Evolutionary conservation across 352 stramenopile species (phyloP), one percentile per base, ranked within the genome.

Genomic region (Phytophthora gonapodyides): DNA sequence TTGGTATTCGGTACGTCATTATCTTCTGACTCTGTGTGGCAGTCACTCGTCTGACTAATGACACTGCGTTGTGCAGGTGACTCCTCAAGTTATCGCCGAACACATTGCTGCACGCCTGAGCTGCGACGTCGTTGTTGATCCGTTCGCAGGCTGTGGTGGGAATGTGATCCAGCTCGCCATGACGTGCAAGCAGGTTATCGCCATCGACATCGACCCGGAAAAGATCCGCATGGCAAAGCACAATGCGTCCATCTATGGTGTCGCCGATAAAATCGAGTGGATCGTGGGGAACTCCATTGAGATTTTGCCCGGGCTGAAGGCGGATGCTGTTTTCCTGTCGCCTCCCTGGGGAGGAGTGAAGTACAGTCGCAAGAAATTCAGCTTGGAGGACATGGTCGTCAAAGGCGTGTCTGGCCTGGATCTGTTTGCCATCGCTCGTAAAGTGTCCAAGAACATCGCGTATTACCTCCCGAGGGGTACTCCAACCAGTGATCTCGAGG

Each of bases 121-220:
- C 15, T 95, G 84, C 51, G 86, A 95, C 57, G 68, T 97, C 21
- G 76, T 97, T 1, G 78, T 98, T 7, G 94, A 98, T 50, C 82
- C 89, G 13, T 98, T 98, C 61, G 86, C 91, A 15, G 94, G 94
- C 4, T 98, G 91, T 50, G 94, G 94, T 10, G 94, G 94, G 27
- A 98, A 98, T 65, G 85, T 92, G 13, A 97, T 98, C 61, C 92
- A 98, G 61, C 81, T 98, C 41, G 94, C 94, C 12, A 76, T 77
- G 56, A 91, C 84, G 8, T 97, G 89, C 57, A 82, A 85, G 16
- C 75, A 91, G 15, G 94, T 98, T 11, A 94, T 98, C 54, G 91
- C 87, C n/a, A 97, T 98, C 53, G 92, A 98, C 47, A 84, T 97
- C 38, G 91, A 98, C 55, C 84, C 85, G 4, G 71, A 80, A 15